Percentiles rank a stretch among this genome's conserved stretches.
Conservation (phyloP, 805 yeast genomes). For the Saccharomyces mikatae region DNA sequence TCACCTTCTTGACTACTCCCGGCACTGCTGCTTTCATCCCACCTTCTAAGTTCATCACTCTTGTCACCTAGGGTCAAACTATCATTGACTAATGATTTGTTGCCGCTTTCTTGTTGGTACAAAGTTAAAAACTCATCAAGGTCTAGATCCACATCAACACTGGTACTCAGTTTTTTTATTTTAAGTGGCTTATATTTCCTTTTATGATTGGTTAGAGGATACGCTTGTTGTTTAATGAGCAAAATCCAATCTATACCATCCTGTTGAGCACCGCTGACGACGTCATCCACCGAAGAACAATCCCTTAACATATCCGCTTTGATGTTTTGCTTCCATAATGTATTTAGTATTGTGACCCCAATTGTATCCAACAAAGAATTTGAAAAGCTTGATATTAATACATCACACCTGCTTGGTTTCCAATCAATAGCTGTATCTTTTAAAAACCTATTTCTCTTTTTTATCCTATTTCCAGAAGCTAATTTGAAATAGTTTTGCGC, state of each 20-base stretch:
- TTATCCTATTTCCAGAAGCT: conserved; percentile 25
- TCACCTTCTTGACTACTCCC: conserved; percentile 26
- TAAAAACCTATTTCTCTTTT: conserved; percentile 30
- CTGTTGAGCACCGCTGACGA: conserved; percentile 48
- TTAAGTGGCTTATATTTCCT: conserved; percentile 69
- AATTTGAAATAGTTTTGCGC: conserved; percentile 42
- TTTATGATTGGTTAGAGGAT: conserved; percentile 28
- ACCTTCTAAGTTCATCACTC: conserved; percentile 18
- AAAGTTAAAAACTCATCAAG: conserved; percentile 52
- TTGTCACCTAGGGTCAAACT: conserved; percentile 13
- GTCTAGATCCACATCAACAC: conserved; percentile 65
- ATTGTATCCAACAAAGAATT: conserved; percentile 46
- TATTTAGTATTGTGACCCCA: conserved; percentile 55
- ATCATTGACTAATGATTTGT: conserved; percentile 8
- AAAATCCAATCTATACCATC: conserved; percentile 76
- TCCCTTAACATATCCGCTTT: conserved; percentile 60
- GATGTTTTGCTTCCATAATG: conserved; percentile 71
- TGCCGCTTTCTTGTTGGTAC: conserved; percentile 30
- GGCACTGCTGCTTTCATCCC: conserved; percentile 27
- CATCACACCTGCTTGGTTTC: conserved; percentile 67
- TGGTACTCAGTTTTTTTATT: conserved; percentile 52
- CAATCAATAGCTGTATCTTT: conserved; percentile 37
- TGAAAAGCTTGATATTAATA: conserved; percentile 64
- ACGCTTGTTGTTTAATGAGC: conserved; percentile 59
- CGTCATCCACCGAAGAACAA: conserved; percentile 52